These are phyloP conservation scores for Solanum virginianum DNA, from an alignment of 257 asterid species.

Conservation along the genomic window DNA sequence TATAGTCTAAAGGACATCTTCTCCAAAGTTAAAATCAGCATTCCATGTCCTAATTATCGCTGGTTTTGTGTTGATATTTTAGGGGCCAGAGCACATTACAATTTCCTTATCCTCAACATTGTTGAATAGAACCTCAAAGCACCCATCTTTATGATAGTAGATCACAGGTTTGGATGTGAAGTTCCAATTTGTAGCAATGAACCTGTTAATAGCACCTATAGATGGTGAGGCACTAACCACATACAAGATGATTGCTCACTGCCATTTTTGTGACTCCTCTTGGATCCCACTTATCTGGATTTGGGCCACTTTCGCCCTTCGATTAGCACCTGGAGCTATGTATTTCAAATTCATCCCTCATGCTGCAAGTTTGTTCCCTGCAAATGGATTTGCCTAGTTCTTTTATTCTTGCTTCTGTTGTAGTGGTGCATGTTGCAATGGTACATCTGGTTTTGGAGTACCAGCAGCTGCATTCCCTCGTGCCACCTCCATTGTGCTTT, in stretches of 20 bases:
- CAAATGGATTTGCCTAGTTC: too few relatives aligned
- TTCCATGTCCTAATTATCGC: not conserved
- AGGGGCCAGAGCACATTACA: not conserved
- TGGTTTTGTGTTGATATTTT: not conserved
- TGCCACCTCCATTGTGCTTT: too few relatives aligned
- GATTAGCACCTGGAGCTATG: not conserved
- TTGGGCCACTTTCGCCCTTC: not conserved
- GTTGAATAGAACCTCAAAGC: not conserved
- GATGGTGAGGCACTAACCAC: not conserved
- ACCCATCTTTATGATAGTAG: not conserved
- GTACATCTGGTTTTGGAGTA: too few relatives aligned
- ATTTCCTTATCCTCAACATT: not conserved
- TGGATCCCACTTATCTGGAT: not conserved
- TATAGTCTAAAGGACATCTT: not conserved
- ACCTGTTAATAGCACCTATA: not conserved
- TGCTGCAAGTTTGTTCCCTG: not conserved
- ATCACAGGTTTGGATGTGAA: not conserved
- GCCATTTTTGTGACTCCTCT: not conserved
- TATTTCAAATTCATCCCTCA: not conserved
- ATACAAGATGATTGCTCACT: not conserved
- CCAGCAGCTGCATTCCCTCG: too few relatives aligned
- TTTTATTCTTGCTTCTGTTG: too few relatives aligned
- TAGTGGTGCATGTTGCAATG: too few relatives aligned
- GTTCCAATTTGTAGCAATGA: not conserved
- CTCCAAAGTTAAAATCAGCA: not conserved